Conservation (phyloP, 768 basidiomycete genomes). For the Lyophyllum semitale region DNA sequence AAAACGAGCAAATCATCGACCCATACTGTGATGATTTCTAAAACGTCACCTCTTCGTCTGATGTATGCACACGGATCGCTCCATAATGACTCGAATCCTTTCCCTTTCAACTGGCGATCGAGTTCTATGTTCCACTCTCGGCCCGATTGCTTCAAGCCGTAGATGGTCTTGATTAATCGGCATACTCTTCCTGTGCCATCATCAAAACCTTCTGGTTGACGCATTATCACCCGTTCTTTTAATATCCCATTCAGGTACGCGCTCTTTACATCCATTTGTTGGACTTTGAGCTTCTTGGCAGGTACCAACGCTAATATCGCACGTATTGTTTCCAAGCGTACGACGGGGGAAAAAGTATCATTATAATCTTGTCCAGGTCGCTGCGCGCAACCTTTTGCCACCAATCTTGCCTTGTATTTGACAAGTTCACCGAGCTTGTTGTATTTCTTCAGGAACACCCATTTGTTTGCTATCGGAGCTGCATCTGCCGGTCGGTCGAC, state of each 20-base stretch:
- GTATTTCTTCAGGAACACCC: slow-evolving; percentile 38
- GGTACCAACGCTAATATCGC: slow-evolving; percentile 31
- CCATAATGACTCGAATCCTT: slow-evolving; percentile 13
- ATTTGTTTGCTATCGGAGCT: slow-evolving; percentile 27
- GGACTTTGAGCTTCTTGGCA: slow-evolving; percentile 23
- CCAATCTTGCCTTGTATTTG: slow-evolving; percentile 23
- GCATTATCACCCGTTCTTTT: slow-evolving; percentile 18
- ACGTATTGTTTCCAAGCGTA: slow-evolving; percentile 14
- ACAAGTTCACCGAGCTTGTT: slow-evolving; percentile 2
- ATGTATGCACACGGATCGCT: slow-evolving; percentile 20
- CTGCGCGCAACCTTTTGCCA: slow-evolving; percentile 27
- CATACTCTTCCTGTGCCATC: slow-evolving; percentile 16
- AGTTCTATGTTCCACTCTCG: slow-evolving; percentile 21
- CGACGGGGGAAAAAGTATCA: slow-evolving; percentile 30
- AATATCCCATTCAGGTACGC: slow-evolving; percentile 16
- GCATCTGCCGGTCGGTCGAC: slow-evolving; percentile 19
- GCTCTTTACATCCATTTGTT: slow-evolving; percentile 34
- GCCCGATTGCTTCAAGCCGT: slow-evolving; percentile 30
- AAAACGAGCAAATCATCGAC: neutral
- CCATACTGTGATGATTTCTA: neutral
- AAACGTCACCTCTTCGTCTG: neutral
- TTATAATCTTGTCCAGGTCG: slow-evolving; percentile 33
- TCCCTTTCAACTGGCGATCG: neutral
- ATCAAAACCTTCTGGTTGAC: slow-evolving; percentile 20
- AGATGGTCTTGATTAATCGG: slow-evolving; percentile 25